These are phyloP conservation scores for Penicillium alfredii DNA, from an alignment of 495 filamentous ascomycete genomes.

Conservation along the genomic window DNA sequence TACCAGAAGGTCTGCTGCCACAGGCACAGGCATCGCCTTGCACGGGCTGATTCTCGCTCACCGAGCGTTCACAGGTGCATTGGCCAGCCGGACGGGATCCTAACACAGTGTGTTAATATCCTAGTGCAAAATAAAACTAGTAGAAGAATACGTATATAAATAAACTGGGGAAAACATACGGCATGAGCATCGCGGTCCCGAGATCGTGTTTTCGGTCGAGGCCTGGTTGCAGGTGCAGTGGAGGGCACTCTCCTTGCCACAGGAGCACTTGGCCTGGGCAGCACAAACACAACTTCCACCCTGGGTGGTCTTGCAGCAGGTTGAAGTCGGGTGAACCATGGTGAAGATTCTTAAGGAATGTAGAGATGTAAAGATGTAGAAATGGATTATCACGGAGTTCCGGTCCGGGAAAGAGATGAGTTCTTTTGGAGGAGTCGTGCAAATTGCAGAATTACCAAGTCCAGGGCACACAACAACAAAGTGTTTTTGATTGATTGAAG, in stretches of 20 bases:
- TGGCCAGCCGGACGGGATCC: slow-evolving; percentile 66
- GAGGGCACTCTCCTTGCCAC: slow-evolving; percentile 78
- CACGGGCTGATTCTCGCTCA: slow-evolving; percentile 61
- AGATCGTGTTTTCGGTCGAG: slow-evolving; percentile 61
- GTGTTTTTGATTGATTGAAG: background rate
- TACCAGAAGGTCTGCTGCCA: slow-evolving; percentile 65
- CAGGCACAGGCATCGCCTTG: slow-evolving; percentile 63
- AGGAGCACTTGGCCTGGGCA: slow-evolving; percentile 69
- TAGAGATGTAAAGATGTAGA: background rate
- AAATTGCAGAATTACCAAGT: no score
- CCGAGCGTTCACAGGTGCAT: slow-evolving; percentile 75
- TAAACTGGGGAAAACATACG: slow-evolving; percentile 41
- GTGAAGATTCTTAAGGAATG: slow-evolving; percentile 18
- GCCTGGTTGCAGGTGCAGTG: slow-evolving; percentile 82
- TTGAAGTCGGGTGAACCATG: slow-evolving; percentile 50
- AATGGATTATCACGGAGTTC: slow-evolving; percentile 3
- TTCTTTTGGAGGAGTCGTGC: no score
- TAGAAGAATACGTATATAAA: background rate
- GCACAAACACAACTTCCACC: slow-evolving; percentile 54
- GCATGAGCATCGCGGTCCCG: slow-evolving; percentile 80
- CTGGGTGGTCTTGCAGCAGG: slow-evolving; percentile 57
- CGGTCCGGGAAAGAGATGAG: no score
- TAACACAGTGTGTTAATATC: slow-evolving; percentile 21
- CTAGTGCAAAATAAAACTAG: no score
- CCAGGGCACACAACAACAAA: no score